Base-by-base conservation (phyloP, 306 rosid genomes). In the Purshia tridentata region DNA sequence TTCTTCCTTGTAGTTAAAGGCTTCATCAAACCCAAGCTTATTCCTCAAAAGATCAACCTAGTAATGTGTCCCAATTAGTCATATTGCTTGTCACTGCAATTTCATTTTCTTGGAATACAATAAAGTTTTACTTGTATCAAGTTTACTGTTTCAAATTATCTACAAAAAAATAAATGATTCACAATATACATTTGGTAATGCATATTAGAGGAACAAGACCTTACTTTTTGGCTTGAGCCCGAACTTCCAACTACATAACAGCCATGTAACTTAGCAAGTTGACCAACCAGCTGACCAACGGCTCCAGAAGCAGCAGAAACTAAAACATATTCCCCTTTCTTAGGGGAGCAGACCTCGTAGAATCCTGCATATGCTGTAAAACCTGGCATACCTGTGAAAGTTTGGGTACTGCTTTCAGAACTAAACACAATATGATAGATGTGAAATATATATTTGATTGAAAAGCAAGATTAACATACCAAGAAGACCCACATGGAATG, bases 1-100 rank as follows among this genome's bases (percentile, higher is more conserved):
- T 81, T 84, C 92, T 72, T 85, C 84, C 84, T 87, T 90, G 76
- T 87, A 90, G 80, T 90, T 86, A 77, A 90, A 86, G 20, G 90
- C 96, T 23, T 84, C 86, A 59, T 85, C 77, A 41, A 79, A 85
- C 39, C 86, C 86, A 62, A 85, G 89, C 77, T 85, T 80, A 54
- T 70, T 73, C 82, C 81, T 85, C 78, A 85, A 67, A 72, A 79
- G 75, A 73, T 85, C 84, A 77, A 85, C 82, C 88, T 85, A 65
- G 51, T 2, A 45, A 72, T 4, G 14, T 18, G 23, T 18, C 44
- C 59, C 58, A 67, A 67, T 16, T 35, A 49, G 49, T 18, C 35
- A 16, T 46, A 49, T 54, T 67, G 41, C 46, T 67, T 67, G 42
- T 23, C 71, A 23, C 15, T 5, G 16, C 72, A 35, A 67, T 4